Evolutionary conservation across 768 basidiomycete genomes (phyloP).

Genomic region (Coprinopsis sp.): DNA sequence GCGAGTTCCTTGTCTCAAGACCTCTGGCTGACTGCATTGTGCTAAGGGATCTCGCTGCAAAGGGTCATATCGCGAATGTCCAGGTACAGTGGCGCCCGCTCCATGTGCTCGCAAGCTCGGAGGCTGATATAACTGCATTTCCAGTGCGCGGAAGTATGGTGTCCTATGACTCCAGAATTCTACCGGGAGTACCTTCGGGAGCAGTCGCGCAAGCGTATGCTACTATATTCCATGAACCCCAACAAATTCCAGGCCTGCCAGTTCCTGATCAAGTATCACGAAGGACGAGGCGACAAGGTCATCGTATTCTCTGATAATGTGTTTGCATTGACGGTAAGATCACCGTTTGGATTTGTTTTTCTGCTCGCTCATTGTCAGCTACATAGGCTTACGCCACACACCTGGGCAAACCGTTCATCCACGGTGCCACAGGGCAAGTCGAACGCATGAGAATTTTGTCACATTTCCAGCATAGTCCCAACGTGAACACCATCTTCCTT

Average conservation of each 20-base stretch:
- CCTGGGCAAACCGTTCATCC: slow-evolving; percentile 90
- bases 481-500: slow-evolving; percentile 96
- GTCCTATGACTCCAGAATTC: slow-evolving; percentile 99
- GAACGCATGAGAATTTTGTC: slow-evolving; percentile 95
- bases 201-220: slow-evolving; percentile 88
- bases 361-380: slow-evolving; percentile 2
- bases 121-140: slow-evolving; percentile 10
- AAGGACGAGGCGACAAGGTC: slow-evolving; percentile 96
- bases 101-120: slow-evolving; percentile 1
- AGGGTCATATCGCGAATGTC: slow-evolving; percentile 99
- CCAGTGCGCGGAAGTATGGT: slow-evolving; percentile 99
- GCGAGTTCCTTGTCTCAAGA: neutral
- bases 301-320: slow-evolving; percentile 99
- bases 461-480: slow-evolving; percentile 91
- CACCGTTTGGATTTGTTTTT: slow-evolving; percentile 6
- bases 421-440: slow-evolving; percentile 90
- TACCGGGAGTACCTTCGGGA: slow-evolving; percentile 95
- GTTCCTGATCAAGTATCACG: slow-evolving; percentile 97
- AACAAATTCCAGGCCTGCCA: slow-evolving; percentile 99
- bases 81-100: slow-evolving; percentile 55
- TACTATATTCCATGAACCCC: slow-evolving; percentile 99
- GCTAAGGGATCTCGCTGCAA: slow-evolving; percentile 87
- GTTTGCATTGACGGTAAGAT: slow-evolving; percentile 85
- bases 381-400: slow-evolving; percentile 87
- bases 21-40: slow-evolving; percentile 7